Evolutionary conservation across 1,139 yeast genomes (phyloP), one percentile per base, ranked within the genome.

Genomic region (Debaryomyces sp.): DNA sequence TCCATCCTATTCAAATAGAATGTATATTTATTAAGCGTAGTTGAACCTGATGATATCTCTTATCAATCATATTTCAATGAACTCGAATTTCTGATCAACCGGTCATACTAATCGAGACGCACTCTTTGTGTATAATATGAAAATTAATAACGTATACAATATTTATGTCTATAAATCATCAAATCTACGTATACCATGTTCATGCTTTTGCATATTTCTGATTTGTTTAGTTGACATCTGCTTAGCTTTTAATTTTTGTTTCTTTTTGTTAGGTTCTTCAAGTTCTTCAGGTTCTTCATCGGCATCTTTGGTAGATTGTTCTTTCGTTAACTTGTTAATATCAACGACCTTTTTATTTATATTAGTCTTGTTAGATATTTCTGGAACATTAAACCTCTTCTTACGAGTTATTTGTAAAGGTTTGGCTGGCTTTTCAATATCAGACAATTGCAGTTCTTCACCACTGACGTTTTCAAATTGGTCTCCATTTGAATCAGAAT

Each of bases 101-200:
- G 26, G 38, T 35, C 26, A 21, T 35, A 35, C 27, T 21, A 18
- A 10, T 21, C 38, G 38, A 13, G 30, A 32, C 22, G 18, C 13
- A 35, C 38, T n/a, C n/a, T 35, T 35, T 35, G 38, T 35, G 38
- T 21, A 35, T 35, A 21, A 35, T 35, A 21, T 21, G 38, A 35
- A 35, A 35, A 22, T 24, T 35, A 18, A 27, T 27, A 42, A 24
- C 18, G 23, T 33, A 32, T 24, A 36, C 24, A 27, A 13, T 35
- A 10, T 35, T 24, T 35, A 35, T 35, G 15, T 22, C 54, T 69
- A 84, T 48, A 85, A 67, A 45, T 77, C 90, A n/a, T 85, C 90
- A 56, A 86, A 86, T 52, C 70, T 77, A 38, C 80, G 73, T 47
- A 87, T 87, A 0, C 94, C 92, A 54, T 85, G 88, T 50, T 82